Evolutionary conservation across 2,329 filamentous ascomycete species (phyloP).

Genomic region (Neofusicoccum umdonicola): DNA sequence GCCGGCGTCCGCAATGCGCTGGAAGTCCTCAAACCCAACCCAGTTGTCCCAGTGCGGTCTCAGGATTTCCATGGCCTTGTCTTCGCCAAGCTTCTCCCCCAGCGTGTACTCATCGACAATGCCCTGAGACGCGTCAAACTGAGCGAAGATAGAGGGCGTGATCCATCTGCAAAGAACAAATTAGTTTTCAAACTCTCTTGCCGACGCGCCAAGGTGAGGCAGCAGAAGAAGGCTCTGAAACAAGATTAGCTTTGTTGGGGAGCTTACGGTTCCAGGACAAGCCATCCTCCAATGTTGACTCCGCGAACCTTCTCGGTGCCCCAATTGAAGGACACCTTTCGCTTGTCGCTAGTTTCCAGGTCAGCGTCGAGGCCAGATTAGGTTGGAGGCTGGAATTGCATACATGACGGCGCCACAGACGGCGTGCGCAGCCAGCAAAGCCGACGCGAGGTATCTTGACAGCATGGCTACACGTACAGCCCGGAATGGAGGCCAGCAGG

Average conservation of each 20-base stretch:
- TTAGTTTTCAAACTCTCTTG: neutral
- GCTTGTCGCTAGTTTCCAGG: conserved; percentile 23
- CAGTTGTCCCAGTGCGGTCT: conserved; percentile 53
- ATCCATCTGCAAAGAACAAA: conserved; percentile 44
- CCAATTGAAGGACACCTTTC: conserved; percentile 47
- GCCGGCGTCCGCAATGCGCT: conserved; percentile 55
- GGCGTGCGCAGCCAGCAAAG: conserved; percentile 1
- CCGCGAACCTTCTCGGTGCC: conserved; percentile 50
- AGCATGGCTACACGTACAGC: neutral
- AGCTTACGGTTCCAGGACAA: conserved; percentile 43
- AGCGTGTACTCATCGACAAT: conserved; percentile 55
- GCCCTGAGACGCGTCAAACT: conserved; percentile 26
- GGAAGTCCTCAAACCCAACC: conserved; percentile 52
- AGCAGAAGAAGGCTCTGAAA: neutral
- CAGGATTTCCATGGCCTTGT: conserved; percentile 41
- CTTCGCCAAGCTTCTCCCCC: conserved; percentile 47
- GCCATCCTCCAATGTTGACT: conserved; percentile 53
- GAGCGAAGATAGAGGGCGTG: conserved; percentile 56
- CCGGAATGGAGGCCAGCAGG: neutral
- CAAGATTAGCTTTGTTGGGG: conserved; percentile 24
- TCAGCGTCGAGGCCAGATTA: neutral
- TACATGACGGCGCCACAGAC: conserved; percentile 8
- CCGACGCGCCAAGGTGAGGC: neutral
- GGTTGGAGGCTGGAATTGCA: neutral
- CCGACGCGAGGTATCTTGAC: conserved; percentile 5